Base-by-base conservation (phyloP, 441 rosid genomes). In the Kokia cookei region DNA sequence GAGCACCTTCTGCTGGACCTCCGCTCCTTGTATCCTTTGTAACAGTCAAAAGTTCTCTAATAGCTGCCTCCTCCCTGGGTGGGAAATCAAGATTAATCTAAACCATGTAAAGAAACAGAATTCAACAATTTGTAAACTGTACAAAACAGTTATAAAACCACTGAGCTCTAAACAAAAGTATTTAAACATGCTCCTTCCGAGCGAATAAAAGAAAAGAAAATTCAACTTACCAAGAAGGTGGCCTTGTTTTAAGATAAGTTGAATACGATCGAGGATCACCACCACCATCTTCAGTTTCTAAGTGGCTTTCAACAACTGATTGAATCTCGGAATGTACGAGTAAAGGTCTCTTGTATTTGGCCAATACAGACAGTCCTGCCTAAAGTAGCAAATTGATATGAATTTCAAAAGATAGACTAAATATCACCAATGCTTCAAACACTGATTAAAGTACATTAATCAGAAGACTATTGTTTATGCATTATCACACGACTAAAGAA, bases 241-340 rank as follows among this genome's bases (percentile, higher is more conserved):
- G 97, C 74, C 98, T 92, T 50, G 94, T 86, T 82, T 87, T 93
- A 48, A 93, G 84, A 73, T 93, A 93, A 13, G 96, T 92, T 55
- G 82, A 82, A 77, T 93, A 93, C 42, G 86, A 88, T 70, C 83
- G 88, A 77, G 97, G 87, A 75, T 92, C 90, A 54, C 78, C 82
- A 50, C 51, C 60, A 24, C 10, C 85, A 71, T 87, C 83, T 75
- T 80, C 80, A 59, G 79, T 69, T 75, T 88, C 90, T 62, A 51
- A 42, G 42, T 60, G 37, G 70, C 68, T 68, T 29, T 59, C 80
- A 0, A 78, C 73, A 32, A 82, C 89, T 77, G 55, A 66, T 76
- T 88, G 77, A 59, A 92, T 64, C 91, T 96, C 99, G 9, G 99
- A 92, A 77, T 96, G 98, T 69, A 96, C 98, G 45, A 96, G 99